Evolutionary conservation across 2,329 filamentous ascomycete species (phyloP), one percentile per base, ranked within the genome.

Genomic region (Botrytis porri): DNA sequence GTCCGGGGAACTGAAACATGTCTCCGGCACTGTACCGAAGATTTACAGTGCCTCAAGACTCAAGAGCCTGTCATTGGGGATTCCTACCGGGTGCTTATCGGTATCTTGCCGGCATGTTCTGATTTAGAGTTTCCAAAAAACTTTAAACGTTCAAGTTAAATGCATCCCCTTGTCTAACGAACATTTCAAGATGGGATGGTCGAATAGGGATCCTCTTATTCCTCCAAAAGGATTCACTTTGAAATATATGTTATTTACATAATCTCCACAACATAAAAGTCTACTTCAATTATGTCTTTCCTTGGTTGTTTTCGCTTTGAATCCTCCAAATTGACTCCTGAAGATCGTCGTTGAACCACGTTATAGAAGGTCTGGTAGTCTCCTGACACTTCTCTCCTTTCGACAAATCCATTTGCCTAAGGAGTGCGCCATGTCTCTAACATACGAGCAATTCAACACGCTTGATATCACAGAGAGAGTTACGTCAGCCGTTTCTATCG

Each of bases 401-500:
- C n/a, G 65, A 57, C 35, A 41, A 57, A 41, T 41, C 37, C 22
- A 32, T 32, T 57, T 18, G 35, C 65, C 51, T 57, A 67, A 54
- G 45, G 48, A 54, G 48, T 8, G 20, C n/a, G 39, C 32, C 65
- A 71, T 64, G 59, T 29, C 69, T 39, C n/a, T 71, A 14, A 71
- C 69, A 16, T 37, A 41, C 20, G 65, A 81, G 6, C 39, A 73
- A 51, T 45, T 29, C 32, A 18, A 22, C 0, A 35, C 57, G 6
- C 6, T 73, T 37, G 71, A 51, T 18, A n/a, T 41, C 12, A 70
- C 64, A 18, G 71, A 73, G 65, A 43, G 71, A 35, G 32, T 83
- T 54, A 85, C 85, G 73, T 88, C 86, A 5, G 81, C 83, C 10
- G 76, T 88, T 63, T 89, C 87, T 4, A 79, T 89, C 4, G 43